Conservation (phyloP, 331 rosid species). For the Arachis monticola region DNA sequence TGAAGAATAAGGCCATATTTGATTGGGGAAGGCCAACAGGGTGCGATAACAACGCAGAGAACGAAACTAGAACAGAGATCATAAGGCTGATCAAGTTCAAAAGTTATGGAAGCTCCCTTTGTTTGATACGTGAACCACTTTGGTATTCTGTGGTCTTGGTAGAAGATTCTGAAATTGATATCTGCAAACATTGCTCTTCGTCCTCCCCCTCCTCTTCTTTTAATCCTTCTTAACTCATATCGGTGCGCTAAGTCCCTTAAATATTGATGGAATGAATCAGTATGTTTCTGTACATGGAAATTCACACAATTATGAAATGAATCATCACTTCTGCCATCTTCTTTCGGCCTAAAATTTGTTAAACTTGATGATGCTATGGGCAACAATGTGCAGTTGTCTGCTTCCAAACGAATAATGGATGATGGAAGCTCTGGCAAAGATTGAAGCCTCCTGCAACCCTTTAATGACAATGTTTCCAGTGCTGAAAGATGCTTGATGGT, state of each 20-base stretch:
- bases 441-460: slow-evolving; percentile 10
- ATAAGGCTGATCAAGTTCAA: too few species aligned
- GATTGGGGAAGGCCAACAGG: not conserved
- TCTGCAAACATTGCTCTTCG: not conserved
- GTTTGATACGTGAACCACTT: too few species aligned
- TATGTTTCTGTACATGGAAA: not conserved
- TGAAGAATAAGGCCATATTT: not conserved
- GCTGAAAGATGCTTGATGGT: slow-evolving; percentile 25
- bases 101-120: too few species aligned
- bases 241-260: not conserved
- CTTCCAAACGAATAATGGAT: not conserved
- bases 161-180: too few species aligned
- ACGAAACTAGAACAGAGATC: not conserved
- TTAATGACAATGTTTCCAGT: slow-evolving; percentile 13
- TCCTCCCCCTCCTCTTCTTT: too few species aligned
- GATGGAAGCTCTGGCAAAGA: slow-evolving; percentile 37
- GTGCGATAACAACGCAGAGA: not conserved
- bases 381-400: not conserved
- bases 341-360: not conserved
- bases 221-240: too few species aligned
- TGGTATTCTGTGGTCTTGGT: too few species aligned
- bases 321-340: not conserved
- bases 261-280: not conserved
- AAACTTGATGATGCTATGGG: not conserved
- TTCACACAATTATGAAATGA: not conserved